Percentiles rank a stretch among this genome's conserved stretches.
These are phyloP conservation scores for Trichosporon inkin DNA, from an alignment of 1,284 basidiomycete genomes.

Conservation along the genomic window DNA sequence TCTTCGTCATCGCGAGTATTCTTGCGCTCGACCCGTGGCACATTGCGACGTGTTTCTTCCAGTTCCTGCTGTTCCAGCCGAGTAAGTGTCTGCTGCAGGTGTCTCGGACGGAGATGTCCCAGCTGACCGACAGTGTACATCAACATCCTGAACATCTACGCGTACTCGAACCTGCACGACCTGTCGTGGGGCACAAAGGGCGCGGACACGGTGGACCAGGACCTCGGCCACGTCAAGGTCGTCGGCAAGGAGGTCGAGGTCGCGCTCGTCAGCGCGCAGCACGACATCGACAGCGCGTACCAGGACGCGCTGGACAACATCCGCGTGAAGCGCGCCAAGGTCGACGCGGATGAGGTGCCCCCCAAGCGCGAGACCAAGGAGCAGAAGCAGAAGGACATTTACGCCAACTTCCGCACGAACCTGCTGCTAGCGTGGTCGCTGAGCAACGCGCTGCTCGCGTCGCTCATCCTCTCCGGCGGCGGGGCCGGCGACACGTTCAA, in stretches of 20 bases:
- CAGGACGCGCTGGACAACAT: constrained; percentile 82
- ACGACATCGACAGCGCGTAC: constrained; percentile 83
- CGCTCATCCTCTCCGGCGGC: constrained; percentile 75
- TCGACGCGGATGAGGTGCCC: constrained; percentile 32
- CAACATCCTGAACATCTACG: constrained; percentile 29
- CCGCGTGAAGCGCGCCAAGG: constrained; percentile 40
- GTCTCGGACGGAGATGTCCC: too few species aligned
- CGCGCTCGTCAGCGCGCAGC: constrained; percentile 76
- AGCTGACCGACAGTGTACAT: constrained; percentile 19
- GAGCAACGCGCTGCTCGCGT: constrained; percentile 66
- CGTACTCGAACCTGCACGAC: constrained; percentile 57
- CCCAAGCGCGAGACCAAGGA: constrained; percentile 58
- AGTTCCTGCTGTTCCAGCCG: constrained; percentile 71
- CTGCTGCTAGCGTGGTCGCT: constrained; percentile 46
- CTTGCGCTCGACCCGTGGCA: constrained; percentile 87
- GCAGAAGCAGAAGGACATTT: constrained; percentile 76
- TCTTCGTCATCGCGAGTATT: constrained; percentile 72
- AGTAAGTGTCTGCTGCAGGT: constrained; percentile 42
- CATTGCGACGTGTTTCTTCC: constrained; percentile 82
- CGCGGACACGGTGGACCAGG: constrained; percentile 60
- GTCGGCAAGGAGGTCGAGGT: constrained; percentile 74
- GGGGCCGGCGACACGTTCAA: constrained; percentile 63
- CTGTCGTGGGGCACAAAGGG: constrained; percentile 88
- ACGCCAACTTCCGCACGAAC: constrained; percentile 76
- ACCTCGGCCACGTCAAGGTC: constrained; percentile 68